Conservation (phyloP, 352 stramenopile genomes). For the Globisporangium canariense region DNA sequence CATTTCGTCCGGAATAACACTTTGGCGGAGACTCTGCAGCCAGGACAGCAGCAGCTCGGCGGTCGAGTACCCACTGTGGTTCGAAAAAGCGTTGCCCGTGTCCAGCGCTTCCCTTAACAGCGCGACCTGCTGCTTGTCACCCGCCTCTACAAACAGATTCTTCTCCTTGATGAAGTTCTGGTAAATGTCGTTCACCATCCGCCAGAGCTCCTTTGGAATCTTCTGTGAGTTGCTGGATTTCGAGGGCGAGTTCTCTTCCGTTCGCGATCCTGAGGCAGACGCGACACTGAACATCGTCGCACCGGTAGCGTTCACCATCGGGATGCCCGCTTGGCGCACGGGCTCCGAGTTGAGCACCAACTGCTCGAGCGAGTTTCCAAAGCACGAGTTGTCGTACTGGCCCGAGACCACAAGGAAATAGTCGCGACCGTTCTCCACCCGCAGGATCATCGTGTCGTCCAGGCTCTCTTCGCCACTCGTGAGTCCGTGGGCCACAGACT, state of each 20-base stretch:
- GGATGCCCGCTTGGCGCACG: constrained; percentile 59
- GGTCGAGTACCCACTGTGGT: constrained; percentile 87
- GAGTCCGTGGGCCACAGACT: constrained; percentile 84
- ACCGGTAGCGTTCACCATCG: constrained; percentile 15
- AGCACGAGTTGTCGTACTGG: constrained; percentile 92
- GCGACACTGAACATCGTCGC: constrained; percentile 45
- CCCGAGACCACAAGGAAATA: constrained; percentile 94
- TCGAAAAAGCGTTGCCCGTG: constrained; percentile 81
- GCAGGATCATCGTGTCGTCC: constrained; percentile 96
- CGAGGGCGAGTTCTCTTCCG: constrained; percentile 14
- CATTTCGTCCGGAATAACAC: constrained; percentile 83
- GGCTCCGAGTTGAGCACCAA: constrained; percentile 89
- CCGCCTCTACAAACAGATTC: constrained; percentile 81
- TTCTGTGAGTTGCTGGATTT: constrained; percentile 37
- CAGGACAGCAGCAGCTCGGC: constrained; percentile 89
- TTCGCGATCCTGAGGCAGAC: constrained; percentile 13
- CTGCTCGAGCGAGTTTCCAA: constrained; percentile 94
- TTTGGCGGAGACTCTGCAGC: constrained; percentile 87
- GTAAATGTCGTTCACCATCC: constrained; percentile 96
- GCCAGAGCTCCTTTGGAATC: constrained; percentile 97
- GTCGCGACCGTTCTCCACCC: constrained; percentile 95
- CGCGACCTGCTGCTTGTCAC: constrained; percentile 61
- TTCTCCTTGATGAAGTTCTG: constrained; percentile 68
- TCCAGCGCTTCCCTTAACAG: constrained; percentile 91
- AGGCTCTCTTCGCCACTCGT: constrained; percentile 90